Evolutionary conservation across 148 eudicot genomes (phyloP).

Genomic region (Rhododendron molle): DNA sequence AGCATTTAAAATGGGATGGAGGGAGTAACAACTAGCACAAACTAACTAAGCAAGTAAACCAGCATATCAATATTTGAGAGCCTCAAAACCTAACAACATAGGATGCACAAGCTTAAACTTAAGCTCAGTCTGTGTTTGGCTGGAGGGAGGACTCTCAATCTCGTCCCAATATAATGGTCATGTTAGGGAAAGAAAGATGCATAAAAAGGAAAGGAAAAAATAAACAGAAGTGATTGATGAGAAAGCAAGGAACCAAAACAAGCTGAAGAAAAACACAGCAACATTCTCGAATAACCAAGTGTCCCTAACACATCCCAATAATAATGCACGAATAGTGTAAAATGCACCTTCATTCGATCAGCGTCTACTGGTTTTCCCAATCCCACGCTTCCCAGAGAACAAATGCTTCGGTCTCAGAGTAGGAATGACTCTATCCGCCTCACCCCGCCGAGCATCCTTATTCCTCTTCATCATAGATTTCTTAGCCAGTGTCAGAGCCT

Average conservation of each 20-base stretch:
- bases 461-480: constrained; percentile 58
- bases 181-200: not conserved
- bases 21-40: not conserved
- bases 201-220: not conserved
- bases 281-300: not conserved
- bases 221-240: too few relatives aligned
- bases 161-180: not conserved
- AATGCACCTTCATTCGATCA: constrained; percentile 31
- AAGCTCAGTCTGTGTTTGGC: not conserved
- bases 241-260: not conserved
- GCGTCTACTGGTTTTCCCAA: constrained; percentile 80
- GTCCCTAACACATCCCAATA: not conserved
- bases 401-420: constrained; percentile 74
- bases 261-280: not conserved
- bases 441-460: constrained; percentile 68
- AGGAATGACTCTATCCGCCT: constrained; percentile 68
- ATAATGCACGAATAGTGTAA: not conserved
- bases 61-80: not conserved
- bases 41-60: not conserved
- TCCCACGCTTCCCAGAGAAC: constrained; percentile 51
- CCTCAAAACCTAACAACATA: not conserved
- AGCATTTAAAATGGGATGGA: too few relatives aligned
- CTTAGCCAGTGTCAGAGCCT: constrained; percentile 56
- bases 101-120: not conserved
- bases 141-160: not conserved